Percentiles rank a stretch among this genome's conserved stretches.
Evolutionary conservation across 176 grass and related monocot genomes (phyloP).

Genomic region (Alloteropsis semialata): DNA sequence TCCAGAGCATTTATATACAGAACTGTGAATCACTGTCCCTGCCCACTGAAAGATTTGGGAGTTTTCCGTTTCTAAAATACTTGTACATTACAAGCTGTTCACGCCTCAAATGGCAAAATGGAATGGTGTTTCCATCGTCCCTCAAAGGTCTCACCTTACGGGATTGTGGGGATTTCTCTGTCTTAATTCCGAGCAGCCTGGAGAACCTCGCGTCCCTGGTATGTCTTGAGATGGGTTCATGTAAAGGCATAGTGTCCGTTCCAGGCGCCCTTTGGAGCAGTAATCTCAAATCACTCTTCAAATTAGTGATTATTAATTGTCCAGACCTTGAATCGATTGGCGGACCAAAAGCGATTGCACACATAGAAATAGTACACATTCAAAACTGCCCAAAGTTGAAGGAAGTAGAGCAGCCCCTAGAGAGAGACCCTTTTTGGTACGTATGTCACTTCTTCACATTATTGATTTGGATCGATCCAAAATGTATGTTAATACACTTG

Average conservation of each 20-base stretch:
- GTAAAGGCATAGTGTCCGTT: neutral
- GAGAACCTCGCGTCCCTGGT: neutral
- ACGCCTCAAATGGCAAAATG: neutral
- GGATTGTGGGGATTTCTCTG: neutral
- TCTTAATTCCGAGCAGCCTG: neutral
- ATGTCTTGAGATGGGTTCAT: fast-evolving
- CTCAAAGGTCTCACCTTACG: neutral
- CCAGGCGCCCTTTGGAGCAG: neutral
- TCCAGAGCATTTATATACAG: neutral
- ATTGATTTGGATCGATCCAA: neutral
- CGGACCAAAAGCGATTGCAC: neutral
- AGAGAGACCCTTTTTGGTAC: neutral
- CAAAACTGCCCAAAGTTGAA: fast-evolving
- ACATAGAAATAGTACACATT: neutral
- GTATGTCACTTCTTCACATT: neutral
- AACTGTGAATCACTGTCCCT: neutral
- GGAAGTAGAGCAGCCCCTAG: neutral
- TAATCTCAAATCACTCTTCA: neutral
- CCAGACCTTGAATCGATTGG: neutral
- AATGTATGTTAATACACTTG: neutral
- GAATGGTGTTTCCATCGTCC: neutral
- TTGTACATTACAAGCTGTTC: neutral
- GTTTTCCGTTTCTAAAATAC: neutral
- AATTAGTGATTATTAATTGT: fast-evolving
- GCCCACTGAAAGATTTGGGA: neutral